Conservation (phyloP, 2,329 filamentous ascomycete genomes). For the Alternaria gaisen region DNA sequence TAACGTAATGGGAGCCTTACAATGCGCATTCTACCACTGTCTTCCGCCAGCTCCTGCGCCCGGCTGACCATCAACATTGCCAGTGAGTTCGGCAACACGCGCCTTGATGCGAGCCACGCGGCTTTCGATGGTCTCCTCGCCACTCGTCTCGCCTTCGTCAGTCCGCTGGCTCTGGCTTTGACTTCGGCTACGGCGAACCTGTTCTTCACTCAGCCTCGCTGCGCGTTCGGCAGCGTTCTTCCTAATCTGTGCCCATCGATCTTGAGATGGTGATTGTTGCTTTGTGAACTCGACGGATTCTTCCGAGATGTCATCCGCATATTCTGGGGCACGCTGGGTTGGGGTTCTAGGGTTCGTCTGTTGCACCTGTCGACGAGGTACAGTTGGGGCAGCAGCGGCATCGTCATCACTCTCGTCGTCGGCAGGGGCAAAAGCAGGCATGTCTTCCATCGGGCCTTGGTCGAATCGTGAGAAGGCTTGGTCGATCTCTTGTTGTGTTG, state of each 20-base stretch:
- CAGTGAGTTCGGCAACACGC: constrained; percentile 91
- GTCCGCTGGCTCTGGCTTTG: constrained; percentile 66
- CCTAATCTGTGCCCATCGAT: constrained; percentile 95
- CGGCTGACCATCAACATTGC: constrained; percentile 52
- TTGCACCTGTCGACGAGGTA: constrained; percentile 35
- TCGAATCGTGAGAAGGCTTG: constrained; percentile 76
- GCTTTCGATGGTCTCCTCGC: constrained; percentile 96
- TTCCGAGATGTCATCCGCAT: constrained; percentile 52
- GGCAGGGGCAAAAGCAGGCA: constrained; percentile 80
- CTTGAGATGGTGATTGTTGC: constrained; percentile 60
- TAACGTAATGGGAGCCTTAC: constrained; percentile 9
- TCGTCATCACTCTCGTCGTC: constrained; percentile 50
- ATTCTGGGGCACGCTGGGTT: constrained; percentile 25
- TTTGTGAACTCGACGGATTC: constrained; percentile 51
- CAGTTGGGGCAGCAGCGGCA: constrained; percentile 28
- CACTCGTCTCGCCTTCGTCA: constrained; percentile 90
- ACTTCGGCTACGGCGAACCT: constrained; percentile 63
- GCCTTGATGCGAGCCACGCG: constrained; percentile 98
- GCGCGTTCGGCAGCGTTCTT: constrained; percentile 91
- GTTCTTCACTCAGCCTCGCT: constrained; percentile 71
- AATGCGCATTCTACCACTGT: constrained; percentile 28
- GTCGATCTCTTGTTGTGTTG: constrained; percentile 66
- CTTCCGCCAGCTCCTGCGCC: constrained; percentile 17
- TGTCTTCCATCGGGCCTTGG: constrained; percentile 86
- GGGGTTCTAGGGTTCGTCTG: constrained; percentile 27